Conservation (phyloP, 345 rosid species). For the Syzygium aromaticum region DNA sequence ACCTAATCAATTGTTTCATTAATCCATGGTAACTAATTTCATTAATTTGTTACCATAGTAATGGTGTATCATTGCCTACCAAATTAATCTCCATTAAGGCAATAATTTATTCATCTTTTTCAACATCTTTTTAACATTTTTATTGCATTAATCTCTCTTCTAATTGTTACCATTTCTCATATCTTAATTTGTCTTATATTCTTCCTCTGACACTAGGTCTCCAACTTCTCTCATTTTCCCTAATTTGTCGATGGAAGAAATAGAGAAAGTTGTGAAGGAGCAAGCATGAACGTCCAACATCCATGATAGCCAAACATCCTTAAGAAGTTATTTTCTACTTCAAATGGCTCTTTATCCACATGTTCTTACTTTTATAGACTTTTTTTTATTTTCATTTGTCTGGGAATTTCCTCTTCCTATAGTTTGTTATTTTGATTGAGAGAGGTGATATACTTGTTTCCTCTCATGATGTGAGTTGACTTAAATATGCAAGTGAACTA, state of each 20-base stretch:
- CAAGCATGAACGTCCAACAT: neutral
- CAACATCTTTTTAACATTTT: neutral
- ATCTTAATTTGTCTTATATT: neutral
- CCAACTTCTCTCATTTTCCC: neutral
- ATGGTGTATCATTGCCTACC: neutral
- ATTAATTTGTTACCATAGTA: neutral
- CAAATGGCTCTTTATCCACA: neutral
- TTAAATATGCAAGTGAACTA: neutral
- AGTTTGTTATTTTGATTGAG: neutral
- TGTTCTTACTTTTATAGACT: neutral
- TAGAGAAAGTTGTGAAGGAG: neutral
- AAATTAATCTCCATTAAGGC: neutral
- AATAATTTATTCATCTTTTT: neutral
- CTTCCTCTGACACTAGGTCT: neutral
- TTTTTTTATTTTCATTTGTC: neutral
- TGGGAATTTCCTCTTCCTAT: neutral
- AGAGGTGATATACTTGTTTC: neutral
- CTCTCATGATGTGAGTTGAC: neutral
- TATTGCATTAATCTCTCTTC: neutral
- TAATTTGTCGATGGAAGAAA: neutral
- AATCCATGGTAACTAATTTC: neutral
- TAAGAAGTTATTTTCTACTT: neutral
- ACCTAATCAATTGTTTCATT: neutral
- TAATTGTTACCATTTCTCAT: neutral
- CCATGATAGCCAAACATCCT: neutral